Conservation (phyloP, 306 rosid species). For the Vigna nakashimae region DNA sequence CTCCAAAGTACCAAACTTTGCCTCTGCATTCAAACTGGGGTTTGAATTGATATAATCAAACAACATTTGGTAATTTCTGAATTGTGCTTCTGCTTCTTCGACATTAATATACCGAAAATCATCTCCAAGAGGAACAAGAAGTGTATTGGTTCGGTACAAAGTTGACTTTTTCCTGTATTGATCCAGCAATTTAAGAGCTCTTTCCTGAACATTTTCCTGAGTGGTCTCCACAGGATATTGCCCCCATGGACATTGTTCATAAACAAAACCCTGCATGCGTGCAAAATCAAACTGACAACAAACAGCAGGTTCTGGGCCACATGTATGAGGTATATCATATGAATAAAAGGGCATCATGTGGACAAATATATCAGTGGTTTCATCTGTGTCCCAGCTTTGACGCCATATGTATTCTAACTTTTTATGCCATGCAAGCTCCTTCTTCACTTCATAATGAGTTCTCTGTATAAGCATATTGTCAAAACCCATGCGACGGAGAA, state of each 20-base stretch:
- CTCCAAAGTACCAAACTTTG: slow-evolving; percentile 90
- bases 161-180: slow-evolving; percentile 95
- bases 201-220: slow-evolving; percentile 76
- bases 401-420: slow-evolving; percentile 95
- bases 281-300: slow-evolving; percentile 99
- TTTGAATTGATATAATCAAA: slow-evolving; percentile 90
- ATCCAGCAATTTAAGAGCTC: slow-evolving; percentile 84
- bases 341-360: slow-evolving; percentile 99
- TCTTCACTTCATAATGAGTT: slow-evolving; percentile 97
- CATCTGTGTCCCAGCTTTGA: slow-evolving; percentile 96
- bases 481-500: slow-evolving; percentile 99
- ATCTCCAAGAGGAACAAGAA: slow-evolving; percentile 97
- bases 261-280: slow-evolving; percentile 67
- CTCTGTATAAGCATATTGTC: slow-evolving; percentile 99
- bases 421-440: slow-evolving; percentile 89
- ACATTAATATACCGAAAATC: slow-evolving; percentile 87
- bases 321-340: slow-evolving; percentile 97
- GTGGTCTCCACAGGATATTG: slow-evolving; percentile 76
- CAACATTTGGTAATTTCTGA: slow-evolving; percentile 82
- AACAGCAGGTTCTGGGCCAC: slow-evolving; percentile 99
- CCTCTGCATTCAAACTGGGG: slow-evolving; percentile 85
- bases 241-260: slow-evolving; percentile 93
- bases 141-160: slow-evolving; percentile 90
- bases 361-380: slow-evolving; percentile 94
- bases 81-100: slow-evolving; percentile 95